These are phyloP conservation scores for Kwoniella shivajii DNA, from an alignment of 1,284 basidiomycete species.

Conservation along the genomic window DNA sequence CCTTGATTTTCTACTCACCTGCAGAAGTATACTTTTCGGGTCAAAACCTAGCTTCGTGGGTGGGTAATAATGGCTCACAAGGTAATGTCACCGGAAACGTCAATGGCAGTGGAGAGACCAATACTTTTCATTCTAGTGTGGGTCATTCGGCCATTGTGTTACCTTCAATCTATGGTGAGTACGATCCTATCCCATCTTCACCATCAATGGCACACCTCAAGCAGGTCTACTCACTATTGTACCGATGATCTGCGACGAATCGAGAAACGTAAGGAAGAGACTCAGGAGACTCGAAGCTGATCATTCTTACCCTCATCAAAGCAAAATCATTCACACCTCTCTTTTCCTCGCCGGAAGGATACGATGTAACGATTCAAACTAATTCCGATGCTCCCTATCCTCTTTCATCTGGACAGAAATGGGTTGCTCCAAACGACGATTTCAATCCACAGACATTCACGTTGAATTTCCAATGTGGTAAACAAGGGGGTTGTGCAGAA, in stretches of 20 bases:
- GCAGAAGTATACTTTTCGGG: conserved; percentile 21
- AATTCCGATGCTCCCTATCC: neutral
- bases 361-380: conserved; percentile 11
- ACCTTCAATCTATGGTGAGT: conserved; percentile 25
- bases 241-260: too few relatives aligned
- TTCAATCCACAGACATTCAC: conserved; percentile 22
- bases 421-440: conserved; percentile 1
- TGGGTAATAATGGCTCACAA: neutral
- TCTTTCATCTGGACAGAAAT: conserved; percentile 23
- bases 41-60: conserved; percentile 14
- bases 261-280: too few relatives aligned
- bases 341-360: conserved; percentile 15
- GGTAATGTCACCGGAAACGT: neutral
- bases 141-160: conserved; percentile 25
- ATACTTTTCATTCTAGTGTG: conserved; percentile 15
- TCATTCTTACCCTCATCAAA: too few relatives aligned
- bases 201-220: neutral
- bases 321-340: conserved; percentile 28
- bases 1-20: conserved; percentile 27
- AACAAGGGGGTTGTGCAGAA: conserved; percentile 12
- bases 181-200: neutral
- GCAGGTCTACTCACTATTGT: neutral
- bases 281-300: too few relatives aligned
- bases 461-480: conserved; percentile 13
- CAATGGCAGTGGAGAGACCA: neutral